Percentiles rank a stretch among this genome's conserved stretches.
Conservation (phyloP, 371 early-diverging fungal genomes). For the Mortierella sp. region DNA sequence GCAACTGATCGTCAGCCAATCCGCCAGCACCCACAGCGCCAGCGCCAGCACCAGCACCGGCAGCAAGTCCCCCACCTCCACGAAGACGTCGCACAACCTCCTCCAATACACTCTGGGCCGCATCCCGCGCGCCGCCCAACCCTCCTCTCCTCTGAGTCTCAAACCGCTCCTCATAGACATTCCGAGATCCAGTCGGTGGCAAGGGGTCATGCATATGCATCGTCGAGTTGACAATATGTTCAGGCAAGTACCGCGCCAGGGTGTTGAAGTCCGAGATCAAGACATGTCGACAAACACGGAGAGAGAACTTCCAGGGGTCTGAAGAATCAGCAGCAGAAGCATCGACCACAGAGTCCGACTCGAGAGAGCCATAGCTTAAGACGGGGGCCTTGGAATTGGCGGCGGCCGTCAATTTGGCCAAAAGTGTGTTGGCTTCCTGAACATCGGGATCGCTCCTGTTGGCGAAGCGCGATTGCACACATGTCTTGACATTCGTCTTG, state of each 20-base stretch:
- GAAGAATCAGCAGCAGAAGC: slow-evolving; percentile 25
- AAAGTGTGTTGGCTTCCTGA: slow-evolving; percentile 21
- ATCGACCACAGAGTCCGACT: slow-evolving; percentile 39
- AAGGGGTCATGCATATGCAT: slow-evolving; percentile 83
- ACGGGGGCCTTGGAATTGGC: slow-evolving; percentile 13
- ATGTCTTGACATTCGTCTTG: slow-evolving; percentile 50
- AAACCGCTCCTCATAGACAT: slow-evolving; percentile 63
- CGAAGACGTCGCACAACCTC: slow-evolving; percentile 37
- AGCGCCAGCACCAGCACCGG: slow-evolving; percentile 38
- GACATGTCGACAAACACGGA: slow-evolving; percentile 80
- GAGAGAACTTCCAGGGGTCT: slow-evolving; percentile 62
- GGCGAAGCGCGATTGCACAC: slow-evolving; percentile 42
- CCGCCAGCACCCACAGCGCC: slow-evolving; percentile 47
- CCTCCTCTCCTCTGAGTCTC: slow-evolving; percentile 42
- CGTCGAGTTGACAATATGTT: slow-evolving; percentile 64
- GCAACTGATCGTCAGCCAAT: slow-evolving; percentile 47
- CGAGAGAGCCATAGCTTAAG: slow-evolving; percentile 38
- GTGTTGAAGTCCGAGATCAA: slow-evolving; percentile 76
- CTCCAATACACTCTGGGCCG: slow-evolving; percentile 44
- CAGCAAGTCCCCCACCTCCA: slow-evolving; percentile 32
- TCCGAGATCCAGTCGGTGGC: slow-evolving; percentile 74
- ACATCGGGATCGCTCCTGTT: slow-evolving; percentile 34
- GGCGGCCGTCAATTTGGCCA: slow-evolving; percentile 6
- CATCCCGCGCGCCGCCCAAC: slow-evolving; percentile 41
- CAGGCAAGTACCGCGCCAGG: slow-evolving; percentile 69